Conservation (phyloP, 2,329 filamentous ascomycete species). For the Arthrobotrys megalospora region DNA sequence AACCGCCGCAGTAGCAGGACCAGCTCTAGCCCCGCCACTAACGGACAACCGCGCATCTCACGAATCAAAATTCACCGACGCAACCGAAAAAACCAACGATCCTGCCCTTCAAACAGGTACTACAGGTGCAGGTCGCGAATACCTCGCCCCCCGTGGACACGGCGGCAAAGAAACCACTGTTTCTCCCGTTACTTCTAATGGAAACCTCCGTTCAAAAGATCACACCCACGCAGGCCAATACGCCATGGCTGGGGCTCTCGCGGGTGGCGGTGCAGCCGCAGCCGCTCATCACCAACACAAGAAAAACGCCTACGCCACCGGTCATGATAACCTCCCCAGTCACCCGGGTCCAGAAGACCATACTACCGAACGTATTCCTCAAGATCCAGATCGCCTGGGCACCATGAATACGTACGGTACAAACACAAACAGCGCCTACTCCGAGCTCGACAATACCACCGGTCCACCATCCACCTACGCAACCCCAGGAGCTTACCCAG, state of each 20-base stretch:
- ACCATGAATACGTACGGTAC: slow-evolving; percentile 57
- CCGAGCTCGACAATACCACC: slow-evolving; percentile 39
- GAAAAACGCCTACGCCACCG: slow-evolving; percentile 20
- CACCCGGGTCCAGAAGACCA: slow-evolving; percentile 51
- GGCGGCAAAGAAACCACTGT: slow-evolving; percentile 30
- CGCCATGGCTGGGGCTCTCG: slow-evolving; percentile 53
- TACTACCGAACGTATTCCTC: slow-evolving; percentile 42
- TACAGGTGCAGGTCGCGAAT: slow-evolving; percentile 41
- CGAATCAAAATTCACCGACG: slow-evolving; percentile 58
- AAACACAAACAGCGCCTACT: slow-evolving; percentile 50
- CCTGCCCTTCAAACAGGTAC: slow-evolving; percentile 41
- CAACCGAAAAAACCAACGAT: slow-evolving; percentile 49
- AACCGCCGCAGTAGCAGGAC: slow-evolving; percentile 33
- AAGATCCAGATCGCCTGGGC: slow-evolving; percentile 47
- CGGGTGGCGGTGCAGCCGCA: slow-evolving; percentile 44
- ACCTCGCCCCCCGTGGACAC: slow-evolving; percentile 55
- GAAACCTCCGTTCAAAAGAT: slow-evolving; percentile 41
- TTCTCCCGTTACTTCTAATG: slow-evolving; percentile 24
- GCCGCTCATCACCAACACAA: slow-evolving; percentile 54
- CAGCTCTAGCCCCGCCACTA: slow-evolving; percentile 45
- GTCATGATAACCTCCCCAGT: slow-evolving; percentile 35
- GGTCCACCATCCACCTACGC: slow-evolving; percentile 26
- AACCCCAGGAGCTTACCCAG: slow-evolving; percentile 41
- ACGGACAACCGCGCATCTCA: slow-evolving; percentile 46
- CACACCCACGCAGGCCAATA: slow-evolving; percentile 54